phyloP scores from a whole-genome alignment of 805 yeast genomes.

The Candida morakotiae region DNA sequence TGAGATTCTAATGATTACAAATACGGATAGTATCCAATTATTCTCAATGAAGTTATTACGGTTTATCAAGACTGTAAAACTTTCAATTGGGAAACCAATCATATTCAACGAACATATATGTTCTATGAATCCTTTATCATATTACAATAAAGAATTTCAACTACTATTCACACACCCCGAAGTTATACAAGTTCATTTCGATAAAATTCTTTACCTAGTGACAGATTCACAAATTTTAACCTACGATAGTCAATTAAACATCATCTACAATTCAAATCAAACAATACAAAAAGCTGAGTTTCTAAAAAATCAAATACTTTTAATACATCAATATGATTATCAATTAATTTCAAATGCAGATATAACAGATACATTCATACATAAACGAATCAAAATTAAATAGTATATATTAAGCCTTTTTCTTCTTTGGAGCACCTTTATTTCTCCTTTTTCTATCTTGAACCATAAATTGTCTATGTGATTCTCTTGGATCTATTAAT shows the following conservation, averaged over 20 bases:
- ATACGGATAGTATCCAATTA: neutral
- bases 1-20: neutral
- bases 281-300: neutral
- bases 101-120: neutral
- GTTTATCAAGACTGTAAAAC: neutral
- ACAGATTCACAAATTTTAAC: constrained; percentile 2
- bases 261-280: neutral
- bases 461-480: constrained; percentile 62
- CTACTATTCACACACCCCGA: neutral
- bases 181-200: neutral
- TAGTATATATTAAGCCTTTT: constrained; percentile 20
- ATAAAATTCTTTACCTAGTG: neutral
- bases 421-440: constrained; percentile 83
- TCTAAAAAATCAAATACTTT: neutral
- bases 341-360: constrained; percentile 9
- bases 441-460: constrained; percentile 74
- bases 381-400: constrained; percentile 9
- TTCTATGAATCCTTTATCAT: neutral
- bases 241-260: neutral
- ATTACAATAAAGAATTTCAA: neutral
- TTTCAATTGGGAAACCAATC: neutral
- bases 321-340: neutral
- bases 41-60: constrained; percentile 3
- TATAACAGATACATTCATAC: constrained; percentile 24
- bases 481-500: constrained; percentile 66